Evolutionary conservation across 441 rosid genomes (phyloP), one percentile per base, ranked within the genome.

Genomic region (Euphorbia schlechtendalii): DNA sequence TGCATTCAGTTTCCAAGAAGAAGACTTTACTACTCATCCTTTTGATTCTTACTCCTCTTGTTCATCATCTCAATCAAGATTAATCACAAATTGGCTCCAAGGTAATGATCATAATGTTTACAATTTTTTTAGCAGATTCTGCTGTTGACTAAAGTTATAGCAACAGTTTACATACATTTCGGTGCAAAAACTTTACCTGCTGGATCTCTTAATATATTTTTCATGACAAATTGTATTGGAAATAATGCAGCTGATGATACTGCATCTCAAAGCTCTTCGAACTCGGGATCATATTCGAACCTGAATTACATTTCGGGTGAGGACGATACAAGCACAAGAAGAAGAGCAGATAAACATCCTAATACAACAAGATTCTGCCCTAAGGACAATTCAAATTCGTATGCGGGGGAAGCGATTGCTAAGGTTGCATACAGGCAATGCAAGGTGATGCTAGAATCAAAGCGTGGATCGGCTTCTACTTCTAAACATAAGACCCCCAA

Each of bases 191-290:
- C 3, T 6, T 32, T 32, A 2, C 34, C 3, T 32, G 34, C 34
- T 6, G 6, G 3, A 6, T 32, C 6, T 32, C 34, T 32, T 32
- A 32, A 32, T 32, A 2, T 2, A 2, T 32, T 32, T 4, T 43
- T 43, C 14, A 4, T 4, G 14, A 43, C 15, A 43, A 43, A 2
- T 43, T 15, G 48, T 43, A 43, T 43, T 12, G 3, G n/a, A 6
- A 32, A 32, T 0, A 46, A 46, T 82, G 88, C 89, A 89, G 93
- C 81, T 85, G 85, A 89, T 72, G 93, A 86, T 71, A 78, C 83
- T 62, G 73, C 84, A 77, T 89, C 96, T 74, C 81, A 79, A 67
- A 80, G 90, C 78, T 89, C 93, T 73, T 80, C 87, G 63, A 72
- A 78, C 76, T 84, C 93, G 62, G 85, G 82, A 71, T 73, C 85